Evolutionary conservation across 257 asterid genomes (phyloP), one percentile per base, ranked within the genome.

Genomic region (Primulina eburnea): DNA sequence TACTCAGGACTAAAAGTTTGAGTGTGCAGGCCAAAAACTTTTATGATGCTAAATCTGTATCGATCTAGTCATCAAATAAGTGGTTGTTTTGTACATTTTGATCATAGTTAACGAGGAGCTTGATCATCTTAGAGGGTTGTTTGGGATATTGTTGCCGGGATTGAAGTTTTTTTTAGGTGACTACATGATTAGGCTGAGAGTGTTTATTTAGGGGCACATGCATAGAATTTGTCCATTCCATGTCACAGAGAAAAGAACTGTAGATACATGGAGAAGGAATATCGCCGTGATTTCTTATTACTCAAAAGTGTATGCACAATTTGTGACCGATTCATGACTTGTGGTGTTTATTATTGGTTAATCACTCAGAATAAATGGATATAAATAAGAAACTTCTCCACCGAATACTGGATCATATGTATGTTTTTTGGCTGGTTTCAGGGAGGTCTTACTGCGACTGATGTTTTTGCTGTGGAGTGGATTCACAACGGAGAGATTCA

Each of bases 381-480:
- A 50, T 50, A 17, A 50, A 50, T 50, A 16, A 50, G 55, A 43
- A 17, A 17, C 57, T 12, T 50, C 21, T 50, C 55, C 34, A 43
- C 29, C 6, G 53, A 75, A 50, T 8, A 28, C 63, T 59, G 67
- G 76, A 69, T 76, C 65, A 77, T 57, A 40, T 64, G 18, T 64
- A 55, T 61, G 50, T 20, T 63, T 68, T 74, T 71, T 68, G 62
- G 52, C 72, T 77, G 57, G 65, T 80, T 72, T 60, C 88, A 93
- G 99, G 97, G 99, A 67, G 97, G 97, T 71, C 96, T 90, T 74
- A 89, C 97, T 34, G 94, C 99, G 75, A 90, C 86, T 14, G 99
- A 93, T 86, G 97, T 93, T 78, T 90, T 93, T 86, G 98, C 96
- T 50, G 97, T 79, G 73, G 97, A 93, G 86, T 93, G 98, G 98